Evolutionary conservation across 2,329 filamentous ascomycete species (phyloP), one percentile per base, ranked within the genome.

Genomic region (Colletotrichum viniferum): DNA sequence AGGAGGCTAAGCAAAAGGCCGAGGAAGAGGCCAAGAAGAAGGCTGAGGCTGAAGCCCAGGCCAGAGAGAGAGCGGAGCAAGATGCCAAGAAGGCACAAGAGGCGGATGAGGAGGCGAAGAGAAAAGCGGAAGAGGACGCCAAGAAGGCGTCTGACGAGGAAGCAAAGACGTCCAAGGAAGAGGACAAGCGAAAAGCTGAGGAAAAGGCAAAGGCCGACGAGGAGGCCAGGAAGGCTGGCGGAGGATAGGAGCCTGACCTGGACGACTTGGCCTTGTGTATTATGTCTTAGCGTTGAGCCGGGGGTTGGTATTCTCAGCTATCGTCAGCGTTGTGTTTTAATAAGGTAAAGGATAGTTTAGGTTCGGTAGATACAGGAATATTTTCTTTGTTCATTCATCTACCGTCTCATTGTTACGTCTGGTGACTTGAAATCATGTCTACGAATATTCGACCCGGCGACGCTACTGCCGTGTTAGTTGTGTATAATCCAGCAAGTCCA

Each of bases 191-290:
- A 36, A 58, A 58, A 21, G 71, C 66, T 12, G 69, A 71, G 18
- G 58, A 66, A n/a, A 71, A 66, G 24, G 71, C 69, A 52, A 69
- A 74, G 55, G 71, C 55, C 52, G 65, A 68, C 21, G 65, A 68
- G n/a, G 55, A 61, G 24, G 52, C 68, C 61, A 71, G 52, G 68
- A 74, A 74, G 71, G 71, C 71, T 7, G 71, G 71, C 7, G 71
- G 71, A 16, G 71, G 71, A 65, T 74, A 74, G 34, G 32, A 38
- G 65, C 55, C 21, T 28, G 21, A 30, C 21, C 32, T 32, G 24
- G 24, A 68, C 16, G 30, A 62, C 28, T 62, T 36, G 26, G 21
- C 32, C 52, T 58, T 43, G 21, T 60, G 65, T 68, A 58, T 13
- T 60, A 67, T 67, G 26, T 52, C 52, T 68, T 32, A 60, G 65